These are phyloP conservation scores for Raphidocelis subcapitata DNA, from an alignment of 139 green algal genomes.

Conservation along the genomic window DNA sequence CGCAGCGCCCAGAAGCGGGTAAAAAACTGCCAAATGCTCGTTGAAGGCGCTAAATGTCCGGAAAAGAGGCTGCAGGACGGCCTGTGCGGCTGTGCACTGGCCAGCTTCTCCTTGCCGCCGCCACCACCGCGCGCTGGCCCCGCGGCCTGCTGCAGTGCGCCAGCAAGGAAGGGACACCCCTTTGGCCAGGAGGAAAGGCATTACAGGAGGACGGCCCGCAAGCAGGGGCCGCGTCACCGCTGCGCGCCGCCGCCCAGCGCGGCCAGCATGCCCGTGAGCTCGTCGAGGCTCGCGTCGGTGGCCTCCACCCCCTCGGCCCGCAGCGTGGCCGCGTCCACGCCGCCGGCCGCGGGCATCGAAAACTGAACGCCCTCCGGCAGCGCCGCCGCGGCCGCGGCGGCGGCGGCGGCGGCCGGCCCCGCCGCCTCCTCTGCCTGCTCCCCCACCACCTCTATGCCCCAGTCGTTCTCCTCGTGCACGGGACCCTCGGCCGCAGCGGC, in stretches of 20 bases:
- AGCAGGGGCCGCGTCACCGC: too few species aligned
- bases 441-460: slow-evolving; percentile 76
- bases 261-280: slow-evolving; percentile 75
- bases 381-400: not conserved
- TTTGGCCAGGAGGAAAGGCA: too few species aligned
- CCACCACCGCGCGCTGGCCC: too few species aligned
- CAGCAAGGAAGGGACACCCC: too few species aligned
- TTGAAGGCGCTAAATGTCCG: too few species aligned
- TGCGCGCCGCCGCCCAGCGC: slow-evolving; percentile 21
- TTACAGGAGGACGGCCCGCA: too few species aligned
- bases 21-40: too few species aligned
- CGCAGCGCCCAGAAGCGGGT: too few species aligned
- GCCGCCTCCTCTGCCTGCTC: not conserved
- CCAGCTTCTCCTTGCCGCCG: too few species aligned
- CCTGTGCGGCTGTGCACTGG: too few species aligned
- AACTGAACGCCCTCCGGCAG: slow-evolving; percentile 65
- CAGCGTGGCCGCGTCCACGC: slow-evolving; percentile 43
- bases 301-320: slow-evolving; percentile 46
- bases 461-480: slow-evolving; percentile 90
- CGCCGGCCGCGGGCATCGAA: slow-evolving; percentile 40
- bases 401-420: not conserved
- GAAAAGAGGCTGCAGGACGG: too few species aligned
- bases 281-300: slow-evolving; percentile 54
- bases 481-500: slow-evolving; percentile 41
- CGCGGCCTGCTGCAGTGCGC: too few species aligned